phyloP scores from a whole-genome alignment of 2,329 filamentous ascomycete species.

The Bipolaris gigantea region DNA sequence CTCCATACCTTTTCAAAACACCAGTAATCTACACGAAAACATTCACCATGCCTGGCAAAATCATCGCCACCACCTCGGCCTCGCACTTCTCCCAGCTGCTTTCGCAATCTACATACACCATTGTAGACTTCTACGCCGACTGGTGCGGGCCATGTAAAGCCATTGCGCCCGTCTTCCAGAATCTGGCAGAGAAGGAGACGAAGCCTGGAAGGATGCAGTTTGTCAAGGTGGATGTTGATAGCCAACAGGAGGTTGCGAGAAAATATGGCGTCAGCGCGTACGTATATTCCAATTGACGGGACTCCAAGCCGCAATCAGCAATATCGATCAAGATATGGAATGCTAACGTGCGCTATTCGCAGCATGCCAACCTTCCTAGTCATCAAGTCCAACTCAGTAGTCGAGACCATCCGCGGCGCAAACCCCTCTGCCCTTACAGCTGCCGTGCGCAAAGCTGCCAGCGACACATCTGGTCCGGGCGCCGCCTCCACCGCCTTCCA shows the following conservation, averaged over 20 bases:
- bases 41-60: slow-evolving; percentile 36
- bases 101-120: slow-evolving; percentile 43
- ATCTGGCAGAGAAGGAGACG: slow-evolving; percentile 55
- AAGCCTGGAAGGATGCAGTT: slow-evolving; percentile 54
- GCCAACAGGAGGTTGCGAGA: slow-evolving; percentile 53
- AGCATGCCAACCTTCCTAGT: slow-evolving; percentile 56
- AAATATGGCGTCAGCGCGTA: slow-evolving; percentile 55
- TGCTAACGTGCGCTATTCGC: slow-evolving; percentile 1
- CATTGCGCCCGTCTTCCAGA: slow-evolving; percentile 55
- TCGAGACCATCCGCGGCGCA: slow-evolving; percentile 53
- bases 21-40: background rate
- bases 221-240: slow-evolving; percentile 60
- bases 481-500: slow-evolving; percentile 42
- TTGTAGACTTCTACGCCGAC: slow-evolving; percentile 58
- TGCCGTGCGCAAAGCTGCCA: slow-evolving; percentile 50
- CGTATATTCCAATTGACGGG: slow-evolving; percentile 10
- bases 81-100: slow-evolving; percentile 43
- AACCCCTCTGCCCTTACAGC: slow-evolving; percentile 53
- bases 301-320: background rate
- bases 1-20: background rate
- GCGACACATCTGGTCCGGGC: slow-evolving; percentile 43
- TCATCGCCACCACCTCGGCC: slow-evolving; percentile 36
- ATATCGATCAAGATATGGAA: background rate
- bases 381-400: slow-evolving; percentile 48
- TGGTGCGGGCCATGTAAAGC: slow-evolving; percentile 62